Evolutionary conservation across 306 rosid species (phyloP), one percentile per base, ranked within the genome.

Genomic region (Oemleria cerasiformis): DNA sequence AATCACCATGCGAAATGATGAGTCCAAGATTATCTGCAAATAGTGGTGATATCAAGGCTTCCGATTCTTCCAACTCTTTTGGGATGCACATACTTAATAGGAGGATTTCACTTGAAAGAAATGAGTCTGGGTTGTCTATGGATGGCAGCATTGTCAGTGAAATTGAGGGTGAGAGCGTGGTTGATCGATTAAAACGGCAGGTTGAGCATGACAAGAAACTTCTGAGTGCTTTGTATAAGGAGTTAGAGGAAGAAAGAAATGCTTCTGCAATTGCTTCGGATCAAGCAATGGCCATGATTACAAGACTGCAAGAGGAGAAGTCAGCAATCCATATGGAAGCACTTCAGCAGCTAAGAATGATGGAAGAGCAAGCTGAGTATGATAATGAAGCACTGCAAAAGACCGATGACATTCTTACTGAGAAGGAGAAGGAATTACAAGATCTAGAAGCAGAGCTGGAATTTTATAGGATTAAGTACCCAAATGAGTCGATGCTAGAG

Each of bases 231-330:
- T 74, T 92, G 81, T 87, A 92, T 72, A 89, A 80, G 83, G 97
- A 92, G 86, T 78, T 92, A 82, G 96, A 92, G 71, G 97, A 92
- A 84, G 97, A 92, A 69, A 83, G 96, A 85, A 92, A 80, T 71
- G 96, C 97, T 68, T 92, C 96, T 61, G 88, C 96, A 16, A 64
- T 86, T 65, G 89, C 96, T 45, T 86, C 88, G 2, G 87, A 73
- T 81, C 94, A 92, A 81, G 90, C 97, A 40, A 83, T 92, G 88
- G 96, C 97, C 66, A 92, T 92, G 97, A 92, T 89, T 56, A 92
- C 92, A 7, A 89, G 87, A 73, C 83, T 92, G 78, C 96, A 92
- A 76, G 97, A 92, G 78, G 97, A 89, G 79, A 92, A 92, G 78
- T 94, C 96, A 3, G 53, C 94, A 1, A 75, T 92, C 67, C 91